Percentiles rank a stretch among this genome's conserved stretches.
phyloP scores from a whole-genome alignment of 768 basidiomycete genomes.

The Hypholoma sublateritium region DNA sequence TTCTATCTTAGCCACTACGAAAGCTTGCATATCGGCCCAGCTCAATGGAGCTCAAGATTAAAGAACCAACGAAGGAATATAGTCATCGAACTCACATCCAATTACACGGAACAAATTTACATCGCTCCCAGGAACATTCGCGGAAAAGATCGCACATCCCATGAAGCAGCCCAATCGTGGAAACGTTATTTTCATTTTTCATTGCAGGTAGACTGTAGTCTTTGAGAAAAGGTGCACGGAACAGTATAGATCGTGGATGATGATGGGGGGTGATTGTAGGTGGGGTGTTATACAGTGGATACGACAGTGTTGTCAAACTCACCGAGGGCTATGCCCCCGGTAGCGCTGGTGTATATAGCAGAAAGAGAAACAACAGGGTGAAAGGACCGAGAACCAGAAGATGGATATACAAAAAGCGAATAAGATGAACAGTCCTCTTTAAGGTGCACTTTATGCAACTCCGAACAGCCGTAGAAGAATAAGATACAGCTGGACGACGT shows the following conservation, averaged over 20 bases:
- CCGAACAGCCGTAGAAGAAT: constrained; percentile 32
- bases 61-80: no score
- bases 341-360: background rate
- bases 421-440: background rate
- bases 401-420: background rate
- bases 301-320: no score
- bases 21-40: no score
- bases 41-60: no score
- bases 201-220: background rate
- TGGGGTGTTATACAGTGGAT: background rate
- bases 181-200: background rate
- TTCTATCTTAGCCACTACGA: no score
- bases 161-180: background rate
- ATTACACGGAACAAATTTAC: no score
- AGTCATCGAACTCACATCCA: no score
- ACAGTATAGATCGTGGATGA: background rate
- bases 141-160: no score
- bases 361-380: background rate
- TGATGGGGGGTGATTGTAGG: background rate
- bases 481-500: constrained; percentile 43
- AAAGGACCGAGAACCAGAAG: background rate
- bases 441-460: background rate
- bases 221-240: background rate
- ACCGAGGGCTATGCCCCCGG: no score
- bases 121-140: no score